A percentile compares a stretch with the other conserved stretches of the same genome.
Conservation (phyloP, 2,329 filamentous ascomycete species). For the Exophiala sideris region DNA sequence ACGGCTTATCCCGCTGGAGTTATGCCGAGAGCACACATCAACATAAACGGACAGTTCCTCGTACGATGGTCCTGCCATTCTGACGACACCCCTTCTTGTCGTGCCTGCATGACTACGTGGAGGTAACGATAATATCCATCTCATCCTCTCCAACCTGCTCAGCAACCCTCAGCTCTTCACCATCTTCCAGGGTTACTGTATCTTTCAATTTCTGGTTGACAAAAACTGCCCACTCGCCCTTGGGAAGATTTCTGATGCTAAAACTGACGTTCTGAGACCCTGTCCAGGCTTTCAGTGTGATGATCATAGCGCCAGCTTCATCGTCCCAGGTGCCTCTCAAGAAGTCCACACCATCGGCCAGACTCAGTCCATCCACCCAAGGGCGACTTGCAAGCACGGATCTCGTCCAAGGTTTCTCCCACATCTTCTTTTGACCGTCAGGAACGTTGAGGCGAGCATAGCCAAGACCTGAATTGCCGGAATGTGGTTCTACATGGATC, state of each 20-base stretch:
- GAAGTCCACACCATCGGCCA: constrained; percentile 16
- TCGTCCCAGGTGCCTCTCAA: constrained; percentile 17
- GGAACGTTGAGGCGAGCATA: constrained; percentile 20
- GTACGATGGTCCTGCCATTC: too few relatives aligned
- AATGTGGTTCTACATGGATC: constrained; percentile 16
- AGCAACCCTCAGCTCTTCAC: neutral
- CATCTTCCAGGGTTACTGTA: neutral
- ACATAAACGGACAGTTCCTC: too few relatives aligned
- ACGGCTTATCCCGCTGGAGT: too few relatives aligned
- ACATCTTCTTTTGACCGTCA: constrained; percentile 22
- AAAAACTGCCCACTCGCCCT: constrained; percentile 14
- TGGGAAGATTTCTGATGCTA: neutral
- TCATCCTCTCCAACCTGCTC: constrained; percentile 7
- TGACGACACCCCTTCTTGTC: too few relatives aligned
- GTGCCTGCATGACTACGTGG: neutral
- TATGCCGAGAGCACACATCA: too few relatives aligned
- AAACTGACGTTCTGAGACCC: constrained; percentile 7
- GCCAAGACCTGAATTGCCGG: constrained; percentile 21
- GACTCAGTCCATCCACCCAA: constrained; percentile 16
- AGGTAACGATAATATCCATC: neutral
- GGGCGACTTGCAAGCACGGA: constrained; percentile 7
- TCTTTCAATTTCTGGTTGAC: constrained; percentile 5
- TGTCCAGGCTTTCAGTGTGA: constrained; percentile 17
- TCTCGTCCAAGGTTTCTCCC: constrained; percentile 17
- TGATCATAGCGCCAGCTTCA: constrained; percentile 6